Base-by-base conservation (phyloP, 1,139 yeast species). In the Sugiyamaella paludigena region DNA sequence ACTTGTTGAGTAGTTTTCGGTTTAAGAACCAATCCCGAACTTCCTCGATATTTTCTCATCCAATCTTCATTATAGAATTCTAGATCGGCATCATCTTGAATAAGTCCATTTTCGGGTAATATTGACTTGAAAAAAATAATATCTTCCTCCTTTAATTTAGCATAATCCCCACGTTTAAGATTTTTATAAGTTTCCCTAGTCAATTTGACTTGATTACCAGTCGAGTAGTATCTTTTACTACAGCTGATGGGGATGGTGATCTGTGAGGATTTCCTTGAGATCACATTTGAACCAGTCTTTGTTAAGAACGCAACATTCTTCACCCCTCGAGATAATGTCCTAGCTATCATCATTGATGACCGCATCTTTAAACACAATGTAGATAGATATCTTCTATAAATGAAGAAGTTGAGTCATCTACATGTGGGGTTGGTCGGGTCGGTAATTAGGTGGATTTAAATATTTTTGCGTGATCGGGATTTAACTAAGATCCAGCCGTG, bases 31-130 rank as follows among this genome's bases (percentile, higher is more conserved):
- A 92, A 69, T 60, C 79, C 75, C 1, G 96, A 84, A 64, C 87
- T 88, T 15, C 98, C 98, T 53, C 81, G 77, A 69, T 91, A 92
- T 69, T 92, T 92, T 65, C 89, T 78, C 97, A 91, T 92, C 94
- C 96, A 88, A 67, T 92, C 98, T 65, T 87, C 94, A 63, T 92
- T 92, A 74, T 72, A 88, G 54, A 79, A 79, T 32, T 79, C 77
- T 45, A 91, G 72, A 60, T 87, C 95, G 44, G 81, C 84, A 4
- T 79, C 76, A 47, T 71, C 83, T 57, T 63, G 77, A 48, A 72
- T 67, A 52, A 78, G 74, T 53, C 69, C 79, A 43, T 69, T 76
- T 61, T 69, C 72, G 1, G 74, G 71, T 52, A 89, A 69, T 29
- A 91, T 71, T 0, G 79, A 64, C 57, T 73, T 72, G 72, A 92